Evolutionary conservation across 2,329 filamentous ascomycete genomes (phyloP), one percentile per base, ranked within the genome.

Genomic region (Sporothrix mexicana): DNA sequence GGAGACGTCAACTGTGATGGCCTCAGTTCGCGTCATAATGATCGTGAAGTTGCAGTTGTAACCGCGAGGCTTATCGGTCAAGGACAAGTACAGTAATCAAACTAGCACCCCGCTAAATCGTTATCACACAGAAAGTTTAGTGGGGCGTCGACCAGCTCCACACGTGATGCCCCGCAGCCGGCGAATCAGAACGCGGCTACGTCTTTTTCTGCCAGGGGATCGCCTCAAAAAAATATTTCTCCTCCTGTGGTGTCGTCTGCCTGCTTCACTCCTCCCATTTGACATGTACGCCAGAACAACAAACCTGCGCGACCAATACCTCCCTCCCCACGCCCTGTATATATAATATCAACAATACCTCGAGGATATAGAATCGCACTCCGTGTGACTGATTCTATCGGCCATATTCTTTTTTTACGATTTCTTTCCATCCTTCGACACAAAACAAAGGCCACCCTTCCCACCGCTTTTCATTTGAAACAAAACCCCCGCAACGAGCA

Each of bases 231-330:
- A 68, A 67, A 55, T 17, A 67, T 68, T 68, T 68, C 47, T 68
- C 66, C 66, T 68, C 64, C 13, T 68, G 30, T n/a, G 36, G 41
- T 64, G 61, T 66, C 41, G 61, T 66, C 64, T 67, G 64, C 64
- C 66, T 68, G 47, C 47, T 68, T 68, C 66, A 53, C 47, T 68
- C 61, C 61, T n/a, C 59, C 59, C n/a, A 20, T 66, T 30, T 30
- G 17, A 30, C 12, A 36, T 13, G 1, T 9, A 41, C 25, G 7
- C 17, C 15, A 49, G 30, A 36, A 36, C 30, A 12, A 25, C 23
- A 49, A 23, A 30, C 2, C 23, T 15, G 23, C 41, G 30, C 30
- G 30, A 36, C 20, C 41, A 47, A 30, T 47, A 17, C 12, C 25
- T 25, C n/a, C 8, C 36, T 15, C 17, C 23, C 4, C 23, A 66